These are phyloP conservation scores for Dittrichia graveolens DNA, from an alignment of 129 eudicot species.

Conservation along the genomic window DNA sequence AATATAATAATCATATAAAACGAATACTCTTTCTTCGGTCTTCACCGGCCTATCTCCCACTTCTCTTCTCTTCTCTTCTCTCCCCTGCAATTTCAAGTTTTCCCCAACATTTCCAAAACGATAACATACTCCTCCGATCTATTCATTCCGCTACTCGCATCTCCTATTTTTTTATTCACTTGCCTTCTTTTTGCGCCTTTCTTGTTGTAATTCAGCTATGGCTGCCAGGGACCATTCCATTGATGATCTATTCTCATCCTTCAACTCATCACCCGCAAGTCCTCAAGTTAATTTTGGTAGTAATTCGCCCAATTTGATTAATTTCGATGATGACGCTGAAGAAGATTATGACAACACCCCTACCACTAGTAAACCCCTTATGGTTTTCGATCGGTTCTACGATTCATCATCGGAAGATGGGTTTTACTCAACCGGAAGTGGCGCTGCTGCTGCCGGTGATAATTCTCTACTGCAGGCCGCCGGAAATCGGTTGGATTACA, in stretches of 20 bases:
- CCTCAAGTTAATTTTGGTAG: conserved; percentile 15
- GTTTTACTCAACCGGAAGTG: conserved; percentile 28
- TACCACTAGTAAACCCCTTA: conserved; percentile 40
- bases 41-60: conserved; percentile 34
- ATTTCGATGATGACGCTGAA: conserved; percentile 32
- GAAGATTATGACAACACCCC: conserved; percentile 15
- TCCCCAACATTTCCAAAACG: conserved; percentile 26
- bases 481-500: conserved; percentile 73
- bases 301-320: conserved; percentile 36
- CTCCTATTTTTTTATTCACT: not conserved
- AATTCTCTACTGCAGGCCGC: conserved; percentile 39
- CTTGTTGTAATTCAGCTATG: conserved; percentile 18
- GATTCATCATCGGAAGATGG: conserved; percentile 62
- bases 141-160: not conserved
- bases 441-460: conserved; percentile 16
- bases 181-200: not conserved
- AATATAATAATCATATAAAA: conserved; percentile 1
- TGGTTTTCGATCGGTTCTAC: conserved; percentile 77
- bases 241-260: conserved; percentile 38
- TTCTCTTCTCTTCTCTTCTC: no score
- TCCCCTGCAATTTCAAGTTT: conserved; percentile 18
- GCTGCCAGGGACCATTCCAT: conserved; percentile 31
- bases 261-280: conserved; percentile 42
- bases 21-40: not conserved
- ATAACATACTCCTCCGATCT: conserved; percentile 28